Evolutionary conservation across 768 basidiomycete genomes (phyloP).

Genomic region (Exsudoporus frostii): DNA sequence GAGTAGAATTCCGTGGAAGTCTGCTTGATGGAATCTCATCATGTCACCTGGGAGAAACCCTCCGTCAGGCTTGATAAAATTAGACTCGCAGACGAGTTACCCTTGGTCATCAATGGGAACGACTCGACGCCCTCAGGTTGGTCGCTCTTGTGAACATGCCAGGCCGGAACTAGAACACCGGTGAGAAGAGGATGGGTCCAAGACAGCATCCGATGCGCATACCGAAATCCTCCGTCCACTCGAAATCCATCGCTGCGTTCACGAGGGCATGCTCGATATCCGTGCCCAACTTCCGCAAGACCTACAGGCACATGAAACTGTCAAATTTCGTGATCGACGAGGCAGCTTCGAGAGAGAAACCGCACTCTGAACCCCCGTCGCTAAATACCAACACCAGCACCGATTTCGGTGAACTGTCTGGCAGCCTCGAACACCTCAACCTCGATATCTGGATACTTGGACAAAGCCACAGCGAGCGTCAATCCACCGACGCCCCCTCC

Average conservation of each 20-base stretch:
- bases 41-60: slow-evolving; percentile 40
- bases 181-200: background rate
- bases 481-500: slow-evolving; percentile 43
- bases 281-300: slow-evolving; percentile 21
- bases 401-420: slow-evolving; percentile 47
- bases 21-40: slow-evolving; percentile 59
- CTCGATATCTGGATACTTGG: slow-evolving; percentile 48
- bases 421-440: slow-evolving; percentile 57
- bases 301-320: slow-evolving; percentile 5
- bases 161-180: slow-evolving; percentile 42
- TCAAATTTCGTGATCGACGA: background rate
- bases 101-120: slow-evolving; percentile 53
- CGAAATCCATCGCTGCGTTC: slow-evolving; percentile 19
- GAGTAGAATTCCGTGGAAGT: too few species aligned
- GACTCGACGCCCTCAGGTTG: slow-evolving; percentile 52
- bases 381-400: slow-evolving; percentile 58
- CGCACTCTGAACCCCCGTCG: slow-evolving; percentile 32
- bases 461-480: slow-evolving; percentile 35
- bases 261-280: slow-evolving; percentile 17
- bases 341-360: background rate
- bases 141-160: slow-evolving; percentile 62
- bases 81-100: slow-evolving; percentile 30
- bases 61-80: background rate
- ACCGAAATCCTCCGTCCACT: slow-evolving; percentile 23
- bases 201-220: background rate